A percentile compares a stretch with the other conserved stretches of the same genome.
Conservation (phyloP, 768 basidiomycete genomes). For the Lentinus brumalis region DNA sequence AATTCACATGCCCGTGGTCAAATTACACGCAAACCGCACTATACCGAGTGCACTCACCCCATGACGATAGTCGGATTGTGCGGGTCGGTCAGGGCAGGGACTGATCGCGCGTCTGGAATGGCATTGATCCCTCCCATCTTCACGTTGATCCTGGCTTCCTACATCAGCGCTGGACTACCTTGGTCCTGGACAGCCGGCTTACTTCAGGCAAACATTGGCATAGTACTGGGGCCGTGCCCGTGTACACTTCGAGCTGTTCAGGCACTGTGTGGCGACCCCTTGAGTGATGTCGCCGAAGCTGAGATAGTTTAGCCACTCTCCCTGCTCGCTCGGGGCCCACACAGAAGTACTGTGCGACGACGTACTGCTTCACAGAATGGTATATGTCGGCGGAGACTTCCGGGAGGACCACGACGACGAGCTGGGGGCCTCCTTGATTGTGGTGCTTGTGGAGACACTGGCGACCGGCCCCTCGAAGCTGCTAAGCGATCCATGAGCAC, state of each 20-base stretch:
- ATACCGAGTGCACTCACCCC: constrained; percentile 41
- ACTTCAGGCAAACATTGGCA: constrained; percentile 83
- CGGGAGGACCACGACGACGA: constrained; percentile 71
- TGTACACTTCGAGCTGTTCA: constrained; percentile 66
- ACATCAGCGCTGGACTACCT: neutral
- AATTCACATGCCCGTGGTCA: neutral
- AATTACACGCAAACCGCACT: neutral
- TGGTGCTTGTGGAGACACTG: constrained; percentile 44
- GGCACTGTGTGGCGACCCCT: constrained; percentile 80
- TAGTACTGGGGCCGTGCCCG: constrained; percentile 76
- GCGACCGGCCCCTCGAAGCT: constrained; percentile 52
- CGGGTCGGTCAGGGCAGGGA: constrained; percentile 66
- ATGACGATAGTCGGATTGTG: constrained; percentile 78
- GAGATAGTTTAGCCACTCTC: constrained; percentile 2
- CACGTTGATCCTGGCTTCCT: constrained; percentile 64
- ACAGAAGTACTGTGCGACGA: no score
- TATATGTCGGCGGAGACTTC: constrained; percentile 79
- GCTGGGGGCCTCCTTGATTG: constrained; percentile 40
- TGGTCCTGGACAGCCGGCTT: constrained; percentile 21
- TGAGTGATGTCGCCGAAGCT: constrained; percentile 74
- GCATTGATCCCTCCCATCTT: constrained; percentile 85
- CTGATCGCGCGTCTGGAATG: constrained; percentile 69
- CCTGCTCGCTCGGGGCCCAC: neutral
- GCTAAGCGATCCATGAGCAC: constrained; percentile 28
- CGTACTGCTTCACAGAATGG: constrained; percentile 76